Base-by-base conservation (phyloP, 2,329 filamentous ascomycete genomes). In the Alternaria sp. region DNA sequence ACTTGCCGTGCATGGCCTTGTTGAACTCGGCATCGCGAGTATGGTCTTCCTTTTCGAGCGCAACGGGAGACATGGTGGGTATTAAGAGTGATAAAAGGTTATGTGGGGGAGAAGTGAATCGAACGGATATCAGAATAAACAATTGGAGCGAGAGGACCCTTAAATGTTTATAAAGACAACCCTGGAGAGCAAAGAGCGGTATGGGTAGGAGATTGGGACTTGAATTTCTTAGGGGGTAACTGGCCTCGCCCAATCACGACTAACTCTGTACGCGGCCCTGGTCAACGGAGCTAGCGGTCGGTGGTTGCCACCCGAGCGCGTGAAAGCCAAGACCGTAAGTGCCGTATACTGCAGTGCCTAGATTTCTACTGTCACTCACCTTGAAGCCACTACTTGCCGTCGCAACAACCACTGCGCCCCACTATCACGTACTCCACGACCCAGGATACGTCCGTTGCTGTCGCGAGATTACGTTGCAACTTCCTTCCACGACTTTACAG, bases 21-120 rank as follows among this genome's bases (percentile, higher is more conserved):
- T 92, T 94, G 86, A 97, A 97, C 69, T 87, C 90, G 66, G 92
- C 92, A 91, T 97, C 93, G 71, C 93, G 92, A 75, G 82, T 78
- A 79, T 94, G 90, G 79, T 97, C 88, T 82, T 97, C 92, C 75
- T 84, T 82, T 86, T 96, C 93, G 78, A 97, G 90, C 62, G 79
- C 77, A 66, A 78, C 70, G 51, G 85, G 83, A 69, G 84, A 80
- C 85, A 87, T 87, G 64, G 68, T 80, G 73, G 67, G 61, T 60
- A 49, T 55, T 51, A 30, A 49, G 54, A 56, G 39, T 26, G 34
- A 46, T 30, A 42, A 30, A 51, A 30, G n/a, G 36, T 12, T 51
- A 51, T 48, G 32, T 48, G 47, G 36, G 30, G 47, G 46, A 26
- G 41, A 49, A 57, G 53, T 22, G 54, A 46, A 56, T 41, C 56